Base-by-base conservation (phyloP, 2,329 filamentous ascomycete genomes). In the Colletotrichum cereale region DNA sequence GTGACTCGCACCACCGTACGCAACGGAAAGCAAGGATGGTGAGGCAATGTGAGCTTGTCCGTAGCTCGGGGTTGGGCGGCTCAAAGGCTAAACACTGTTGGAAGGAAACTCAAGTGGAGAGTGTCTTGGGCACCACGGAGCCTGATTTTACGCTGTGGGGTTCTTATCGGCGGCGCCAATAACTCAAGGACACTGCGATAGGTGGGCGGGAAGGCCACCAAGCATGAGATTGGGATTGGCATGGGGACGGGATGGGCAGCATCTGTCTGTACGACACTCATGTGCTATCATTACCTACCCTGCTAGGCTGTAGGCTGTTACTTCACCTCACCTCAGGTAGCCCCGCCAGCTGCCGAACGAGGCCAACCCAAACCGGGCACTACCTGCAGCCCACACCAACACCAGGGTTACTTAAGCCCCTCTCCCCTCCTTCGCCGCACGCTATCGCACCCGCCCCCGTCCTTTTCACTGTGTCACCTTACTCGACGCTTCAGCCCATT, bases 371-470 rank as follows among this genome's bases (percentile, higher is more conserved):
- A 31, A 44, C 42, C 24, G 14, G 40, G 40, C 42, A 58, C 36
- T 36, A 58, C 55, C 24, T 21, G 31, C n/a, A 48, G n/a, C 60
- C 36, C 44, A n/a, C 31, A 36, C 47, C 36, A 63, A 40, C 66
- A 50, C 62, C 66, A 21, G 67, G 67, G 67, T 67, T 73, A 73
- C 67, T 67, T 67, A 73, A 71, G 67, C 62, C 67, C 71, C 60
- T 66, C 61, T 52, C 67, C 70, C 66, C 66, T 72, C 69, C 47
- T 60, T 70, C 56, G 40, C 50, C 42, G 52, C 55, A 8, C 31
- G 16, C 38, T 26, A 34, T 21, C 36, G 57, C 60, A 60, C 36
- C 55, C n/a, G 53, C 48, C 50, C 70, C 71, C 50, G 40, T 50
- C 53, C 52, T 18, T 42, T 53, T 47, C 48, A 21, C 52, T 64